Evolutionary conservation across 2,329 filamentous ascomycete genomes (phyloP), one percentile per base, ranked within the genome.

Genomic region (Exserohilum turcica): DNA sequence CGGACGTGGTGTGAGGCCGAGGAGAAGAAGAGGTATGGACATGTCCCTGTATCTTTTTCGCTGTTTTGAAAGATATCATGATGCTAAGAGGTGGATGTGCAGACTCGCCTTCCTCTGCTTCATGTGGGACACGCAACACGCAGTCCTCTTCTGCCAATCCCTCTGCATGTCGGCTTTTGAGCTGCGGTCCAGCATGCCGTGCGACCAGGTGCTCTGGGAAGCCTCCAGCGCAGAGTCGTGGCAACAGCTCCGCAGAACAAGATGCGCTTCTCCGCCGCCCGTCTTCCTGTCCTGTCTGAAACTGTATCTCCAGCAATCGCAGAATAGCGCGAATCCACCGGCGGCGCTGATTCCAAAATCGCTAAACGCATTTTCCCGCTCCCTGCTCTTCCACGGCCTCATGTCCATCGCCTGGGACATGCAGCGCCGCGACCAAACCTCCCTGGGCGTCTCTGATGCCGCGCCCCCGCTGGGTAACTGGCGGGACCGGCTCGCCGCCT

Each of bases 111-210:
- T 86, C 33, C 74, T 85, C 5, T 87, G 84, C 63, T 88, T 87
- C 65, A 82, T 87, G 76, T 87, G 84, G 85, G 85, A 87, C 59
- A 85, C 83, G 0, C 84, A 87, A 48, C 84, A 87, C 54, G 84
- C 84, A 0, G 83, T 86, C 0, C 74, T 87, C 0, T 87, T 87
- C 66, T 86, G 83, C n/a, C 84, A 87, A 63, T 85, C 82, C 4
- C 77, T 87, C 0, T 87, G 84, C 69, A 87, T 87, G 84, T 86
- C 83, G 1, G 82, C 84, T 0, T 86, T 86, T 43, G 84, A 87
- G 60, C 76, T 88, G 1, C 79, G 83, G 0, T 78, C 84, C 0
- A 76, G 78, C 2, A 67, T 87, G 2, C 85, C 84, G 0, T 86
- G 82, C 60, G 76, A 79, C 35, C 77, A 84, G 43, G 66, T 74